A percentile compares a stretch with the other conserved stretches of the same genome.
These are phyloP conservation scores for Chaetoscypha palmicola DNA, from an alignment of 2,329 filamentous ascomycete species.

Conservation along the genomic window DNA sequence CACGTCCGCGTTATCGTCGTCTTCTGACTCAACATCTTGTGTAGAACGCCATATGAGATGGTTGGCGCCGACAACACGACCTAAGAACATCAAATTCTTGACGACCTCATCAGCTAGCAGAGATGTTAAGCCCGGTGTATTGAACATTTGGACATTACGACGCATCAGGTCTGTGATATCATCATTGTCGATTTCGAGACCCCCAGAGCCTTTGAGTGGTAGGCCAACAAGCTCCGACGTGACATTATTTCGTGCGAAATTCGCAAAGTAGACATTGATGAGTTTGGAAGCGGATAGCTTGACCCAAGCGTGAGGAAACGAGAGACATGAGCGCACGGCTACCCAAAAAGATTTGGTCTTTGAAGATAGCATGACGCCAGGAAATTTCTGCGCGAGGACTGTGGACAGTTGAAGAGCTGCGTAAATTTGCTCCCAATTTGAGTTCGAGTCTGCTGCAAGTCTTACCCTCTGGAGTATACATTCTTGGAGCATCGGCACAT, in stretches of 20 bases:
- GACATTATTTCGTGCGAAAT: constrained; percentile 62
- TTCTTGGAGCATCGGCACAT: constrained; percentile 45
- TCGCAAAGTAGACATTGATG: constrained; percentile 68
- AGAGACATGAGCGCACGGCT: constrained; percentile 59
- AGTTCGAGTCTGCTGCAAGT: constrained; percentile 43
- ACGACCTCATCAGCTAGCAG: constrained; percentile 71
- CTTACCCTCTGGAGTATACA: constrained; percentile 46
- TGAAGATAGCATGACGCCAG: constrained; percentile 54
- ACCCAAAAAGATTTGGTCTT: constrained; percentile 63
- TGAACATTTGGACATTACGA: constrained; percentile 47
- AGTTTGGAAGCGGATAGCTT: constrained; percentile 71
- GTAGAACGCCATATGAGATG: constrained; percentile 39
- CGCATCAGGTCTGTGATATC: constrained; percentile 56
- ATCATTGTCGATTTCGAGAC: constrained; percentile 57
- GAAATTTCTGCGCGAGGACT: constrained; percentile 60
- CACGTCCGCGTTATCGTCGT: constrained; percentile 37
- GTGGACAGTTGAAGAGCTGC: constrained; percentile 63
- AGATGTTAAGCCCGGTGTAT: constrained; percentile 59
- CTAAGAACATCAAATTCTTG: constrained; percentile 78
- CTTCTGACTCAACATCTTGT: constrained; percentile 37
- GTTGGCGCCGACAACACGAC: constrained; percentile 55
- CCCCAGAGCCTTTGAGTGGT: constrained; percentile 62
- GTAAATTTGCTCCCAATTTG: constrained; percentile 67
- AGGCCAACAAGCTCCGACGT: constrained; percentile 45
- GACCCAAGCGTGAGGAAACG: constrained; percentile 65